phyloP scores from a whole-genome alignment of 2,329 filamentous ascomycete species.

The Colletotrichum sojae region DNA sequence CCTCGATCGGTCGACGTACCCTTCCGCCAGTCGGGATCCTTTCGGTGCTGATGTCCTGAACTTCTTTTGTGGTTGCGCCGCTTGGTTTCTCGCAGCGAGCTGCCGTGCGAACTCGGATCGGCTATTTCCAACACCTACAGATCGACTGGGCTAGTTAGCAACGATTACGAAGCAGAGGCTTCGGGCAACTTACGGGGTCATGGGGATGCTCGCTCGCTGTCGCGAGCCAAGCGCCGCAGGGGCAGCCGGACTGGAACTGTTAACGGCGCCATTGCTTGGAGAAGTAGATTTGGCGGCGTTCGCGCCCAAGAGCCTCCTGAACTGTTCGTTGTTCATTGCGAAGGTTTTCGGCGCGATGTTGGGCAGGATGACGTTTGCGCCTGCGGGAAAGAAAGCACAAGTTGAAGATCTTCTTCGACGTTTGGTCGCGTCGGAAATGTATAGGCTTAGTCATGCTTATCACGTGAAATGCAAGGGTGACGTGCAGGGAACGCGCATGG shows the following conservation, averaged over 20 bases:
- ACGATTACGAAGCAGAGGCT: too few species aligned
- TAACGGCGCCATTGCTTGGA: conserved; percentile 61
- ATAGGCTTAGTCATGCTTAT: conserved; percentile 24
- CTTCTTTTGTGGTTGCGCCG: conserved; percentile 74
- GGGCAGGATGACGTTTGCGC: too few species aligned
- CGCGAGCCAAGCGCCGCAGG: conserved; percentile 78
- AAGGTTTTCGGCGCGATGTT: neutral
- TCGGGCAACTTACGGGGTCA: conserved; percentile 82
- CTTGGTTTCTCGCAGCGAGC: conserved; percentile 79
- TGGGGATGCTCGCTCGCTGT: conserved; percentile 85
- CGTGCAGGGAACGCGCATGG: conserved; percentile 53
- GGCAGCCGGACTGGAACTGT: conserved; percentile 45
- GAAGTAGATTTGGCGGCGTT: conserved; percentile 58
- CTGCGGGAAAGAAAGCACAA: too few species aligned
- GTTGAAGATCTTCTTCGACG: too few species aligned
- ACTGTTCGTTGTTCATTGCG: conserved; percentile 94
- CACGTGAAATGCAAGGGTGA: conserved; percentile 53
- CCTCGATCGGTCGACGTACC: conserved; percentile 87
- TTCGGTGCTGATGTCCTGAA: conserved; percentile 86
- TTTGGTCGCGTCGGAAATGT: too few species aligned
- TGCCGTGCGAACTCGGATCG: conserved; percentile 86
- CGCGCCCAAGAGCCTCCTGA: conserved; percentile 81
- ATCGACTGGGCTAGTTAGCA: conserved; percentile 68
- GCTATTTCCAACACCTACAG: conserved; percentile 65
- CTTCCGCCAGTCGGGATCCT: conserved; percentile 82